phyloP scores from a whole-genome alignment of 225 moss, liverwort and hornwort genomes.

The Ulota crispa region DNA sequence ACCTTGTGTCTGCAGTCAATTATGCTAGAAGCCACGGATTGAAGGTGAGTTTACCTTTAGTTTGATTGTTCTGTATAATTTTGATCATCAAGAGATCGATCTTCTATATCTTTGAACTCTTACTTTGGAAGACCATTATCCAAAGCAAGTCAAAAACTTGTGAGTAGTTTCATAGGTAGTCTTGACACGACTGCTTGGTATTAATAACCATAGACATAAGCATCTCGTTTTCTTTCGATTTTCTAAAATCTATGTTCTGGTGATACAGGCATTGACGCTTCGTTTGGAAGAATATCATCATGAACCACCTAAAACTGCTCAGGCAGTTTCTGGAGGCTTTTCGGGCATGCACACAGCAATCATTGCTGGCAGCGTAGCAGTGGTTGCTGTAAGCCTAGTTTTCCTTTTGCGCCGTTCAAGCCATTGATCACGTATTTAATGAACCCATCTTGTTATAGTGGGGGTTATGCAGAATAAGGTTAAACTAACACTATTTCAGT shows the following conservation, averaged over 20 bases:
- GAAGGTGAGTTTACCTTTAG: conserved; percentile 63
- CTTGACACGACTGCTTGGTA: not conserved
- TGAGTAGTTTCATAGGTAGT: not conserved
- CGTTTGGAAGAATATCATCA: conserved; percentile 57
- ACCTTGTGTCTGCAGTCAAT: conserved; percentile 92
- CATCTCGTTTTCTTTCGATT: not conserved
- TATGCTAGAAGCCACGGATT: conserved; percentile 88
- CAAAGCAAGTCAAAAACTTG: not conserved
- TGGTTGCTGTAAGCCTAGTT: conserved; percentile 51
- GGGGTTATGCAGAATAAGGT: conserved; percentile 23
- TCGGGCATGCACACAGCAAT: conserved; percentile 53
- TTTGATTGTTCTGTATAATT: conserved; percentile 1
- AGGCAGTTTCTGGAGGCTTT: conserved; percentile 40
- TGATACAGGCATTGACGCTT: conserved; percentile 54
- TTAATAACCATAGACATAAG: not conserved
- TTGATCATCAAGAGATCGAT: not conserved
- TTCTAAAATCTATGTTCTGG: not conserved
- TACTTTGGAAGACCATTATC: not conserved
- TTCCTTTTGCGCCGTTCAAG: conserved; percentile 56
- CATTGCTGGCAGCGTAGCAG: conserved; percentile 56
- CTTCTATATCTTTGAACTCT: not conserved
- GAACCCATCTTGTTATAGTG: conserved; percentile 2
- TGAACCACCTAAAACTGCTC: conserved; percentile 31
- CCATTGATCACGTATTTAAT: conserved; percentile 23
- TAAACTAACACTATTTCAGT: not conserved